Percentiles rank a stretch among this genome's conserved stretches.
Evolutionary conservation across 176 grass and related monocot species (phyloP).

Genomic region (Microstegium vimineum): DNA sequence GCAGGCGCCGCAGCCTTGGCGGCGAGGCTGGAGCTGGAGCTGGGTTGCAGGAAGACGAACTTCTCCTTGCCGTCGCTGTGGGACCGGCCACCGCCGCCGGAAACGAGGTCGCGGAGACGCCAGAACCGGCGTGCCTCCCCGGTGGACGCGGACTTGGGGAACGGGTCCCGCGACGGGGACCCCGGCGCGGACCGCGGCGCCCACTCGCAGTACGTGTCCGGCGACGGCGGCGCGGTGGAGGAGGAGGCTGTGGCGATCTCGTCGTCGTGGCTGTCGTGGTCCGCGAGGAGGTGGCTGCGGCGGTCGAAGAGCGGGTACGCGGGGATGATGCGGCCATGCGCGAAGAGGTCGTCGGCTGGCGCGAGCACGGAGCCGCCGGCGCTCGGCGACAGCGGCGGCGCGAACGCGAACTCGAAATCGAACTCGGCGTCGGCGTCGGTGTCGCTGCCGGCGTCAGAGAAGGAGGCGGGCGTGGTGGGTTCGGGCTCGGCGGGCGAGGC

Average conservation of each 20-base stretch:
- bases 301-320: conserved; percentile 54
- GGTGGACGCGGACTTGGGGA: conserved; percentile 64
- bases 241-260: no score
- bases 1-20: no score
- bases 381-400: conserved; percentile 1
- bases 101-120: conserved; percentile 45
- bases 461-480: neutral
- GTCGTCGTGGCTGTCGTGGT: no score
- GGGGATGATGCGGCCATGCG: conserved; percentile 54
- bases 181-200: conserved; percentile 40
- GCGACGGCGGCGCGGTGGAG: conserved; percentile 29
- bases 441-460: neutral
- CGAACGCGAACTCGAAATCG: conserved; percentile 64
- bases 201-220: conserved; percentile 57
- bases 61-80: conserved; percentile 81
- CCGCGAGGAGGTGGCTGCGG: neutral
- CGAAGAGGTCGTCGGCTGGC: conserved; percentile 67
- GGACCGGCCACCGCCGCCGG: conserved; percentile 23
- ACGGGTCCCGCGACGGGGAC: conserved; percentile 11
- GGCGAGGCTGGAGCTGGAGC: no score
- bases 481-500: neutral
- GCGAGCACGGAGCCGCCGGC: neutral
- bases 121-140: conserved; percentile 24
- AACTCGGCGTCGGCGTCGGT: neutral
- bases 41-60: conserved; percentile 55